Percentiles rank a stretch among this genome's conserved stretches.
Conservation (phyloP, 23 red algal species). For the Porphyridium purpureum region DNA sequence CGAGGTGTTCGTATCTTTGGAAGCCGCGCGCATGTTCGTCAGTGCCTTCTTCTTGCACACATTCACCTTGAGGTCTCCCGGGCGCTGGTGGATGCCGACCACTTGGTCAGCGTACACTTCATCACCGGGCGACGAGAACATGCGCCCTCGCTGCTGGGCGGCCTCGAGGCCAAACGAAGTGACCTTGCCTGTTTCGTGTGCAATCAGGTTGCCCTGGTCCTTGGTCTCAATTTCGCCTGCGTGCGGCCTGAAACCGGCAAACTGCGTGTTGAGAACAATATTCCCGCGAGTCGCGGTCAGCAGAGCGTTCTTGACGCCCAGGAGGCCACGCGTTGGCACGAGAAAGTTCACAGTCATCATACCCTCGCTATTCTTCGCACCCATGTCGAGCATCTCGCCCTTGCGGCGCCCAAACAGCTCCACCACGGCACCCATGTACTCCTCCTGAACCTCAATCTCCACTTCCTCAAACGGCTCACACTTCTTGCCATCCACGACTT, state of each 20-base stretch:
- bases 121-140: constrained; percentile 27
- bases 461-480: constrained; percentile 75
- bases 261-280: constrained; percentile 49
- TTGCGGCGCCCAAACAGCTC: constrained; percentile 56
- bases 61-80: constrained; percentile 50
- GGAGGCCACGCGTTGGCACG: constrained; percentile 75
- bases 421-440: constrained; percentile 86
- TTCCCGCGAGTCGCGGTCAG: constrained; percentile 77
- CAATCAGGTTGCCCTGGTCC: constrained; percentile 61
- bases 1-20: constrained; percentile 31
- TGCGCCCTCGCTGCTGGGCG: constrained; percentile 54
- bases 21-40: constrained; percentile 59
- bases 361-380: constrained; percentile 28
- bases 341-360: constrained; percentile 27
- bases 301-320: constrained; percentile 77
- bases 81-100: constrained; percentile 52
- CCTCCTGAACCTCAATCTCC: constrained; percentile 72
- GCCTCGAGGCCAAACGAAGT: constrained; percentile 58
- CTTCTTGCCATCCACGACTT: constrained; percentile 24
- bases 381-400: constrained; percentile 85
- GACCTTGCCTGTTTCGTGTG: constrained; percentile 59
- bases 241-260: constrained; percentile 56
- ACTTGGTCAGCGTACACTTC: constrained; percentile 85
- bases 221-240: constrained; percentile 44
- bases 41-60: constrained; percentile 69